These are phyloP conservation scores for Syzygium jambos DNA, from an alignment of 345 rosid species.

Conservation along the genomic window DNA sequence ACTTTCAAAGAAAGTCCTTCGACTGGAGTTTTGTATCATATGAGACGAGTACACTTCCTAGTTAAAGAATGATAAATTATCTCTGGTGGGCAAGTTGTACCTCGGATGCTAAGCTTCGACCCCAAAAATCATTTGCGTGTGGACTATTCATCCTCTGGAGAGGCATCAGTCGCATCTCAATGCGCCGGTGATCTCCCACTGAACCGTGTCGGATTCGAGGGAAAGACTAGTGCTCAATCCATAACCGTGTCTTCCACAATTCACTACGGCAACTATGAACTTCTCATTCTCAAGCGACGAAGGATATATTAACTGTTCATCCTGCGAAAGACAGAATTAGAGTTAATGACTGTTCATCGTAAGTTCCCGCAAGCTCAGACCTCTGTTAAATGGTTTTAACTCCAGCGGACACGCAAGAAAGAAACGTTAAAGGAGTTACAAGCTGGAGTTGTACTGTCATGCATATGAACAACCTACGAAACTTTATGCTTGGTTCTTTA, in stretches of 20 bases:
- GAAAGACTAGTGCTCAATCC: conserved; percentile 4
- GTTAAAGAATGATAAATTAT: neutral
- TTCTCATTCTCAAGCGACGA: conserved; percentile 66
- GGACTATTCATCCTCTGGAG: neutral
- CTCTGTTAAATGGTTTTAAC: neutral
- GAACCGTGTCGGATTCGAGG: conserved; percentile 12
- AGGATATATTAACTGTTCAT: conserved; percentile 78
- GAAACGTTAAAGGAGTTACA: neutral
- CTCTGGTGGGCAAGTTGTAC: neutral
- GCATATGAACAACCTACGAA: neutral
- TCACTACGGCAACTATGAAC: conserved; percentile 67
- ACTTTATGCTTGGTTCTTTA: neutral
- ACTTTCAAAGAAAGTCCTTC: neutral
- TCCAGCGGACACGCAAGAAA: neutral
- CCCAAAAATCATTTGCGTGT: neutral
- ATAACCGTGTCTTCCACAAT: conserved; percentile 21
- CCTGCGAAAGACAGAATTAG: conserved; percentile 28
- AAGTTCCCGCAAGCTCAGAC: neutral
- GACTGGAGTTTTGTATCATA: neutral
- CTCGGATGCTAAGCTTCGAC: neutral
- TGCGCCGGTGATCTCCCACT: conserved; percentile 91
- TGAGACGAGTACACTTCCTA: neutral
- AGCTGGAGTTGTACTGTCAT: neutral
- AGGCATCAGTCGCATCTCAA: conserved; percentile 25
- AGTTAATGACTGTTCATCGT: neutral